phyloP scores from a whole-genome alignment of 441 rosid genomes.

The Hypseocharis bilobata region DNA sequence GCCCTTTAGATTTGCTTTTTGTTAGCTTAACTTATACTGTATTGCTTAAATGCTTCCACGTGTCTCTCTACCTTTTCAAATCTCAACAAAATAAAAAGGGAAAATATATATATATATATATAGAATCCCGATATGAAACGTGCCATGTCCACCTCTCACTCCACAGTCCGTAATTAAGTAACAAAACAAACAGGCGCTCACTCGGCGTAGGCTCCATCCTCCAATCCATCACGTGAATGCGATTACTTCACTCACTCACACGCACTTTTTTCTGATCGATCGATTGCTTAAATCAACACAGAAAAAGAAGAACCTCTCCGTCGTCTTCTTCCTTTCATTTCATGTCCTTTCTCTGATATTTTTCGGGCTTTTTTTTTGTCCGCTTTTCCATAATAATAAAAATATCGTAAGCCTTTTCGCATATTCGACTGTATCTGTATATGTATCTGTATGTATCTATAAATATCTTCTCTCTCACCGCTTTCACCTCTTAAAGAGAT shows the following conservation, averaged over 20 bases:
- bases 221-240: slow-evolving; percentile 8
- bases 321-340: background rate
- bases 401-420: slow-evolving; percentile 8
- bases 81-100: background rate
- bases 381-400: background rate
- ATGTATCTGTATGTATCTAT: too few species aligned
- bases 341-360: background rate
- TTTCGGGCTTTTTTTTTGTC: slow-evolving; percentile 7
- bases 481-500: slow-evolving; percentile 2
- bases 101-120: too few species aligned
- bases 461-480: slow-evolving; percentile 9
- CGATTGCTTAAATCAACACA: background rate
- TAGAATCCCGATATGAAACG: slow-evolving; percentile 1
- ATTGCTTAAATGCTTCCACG: slow-evolving; percentile 16
- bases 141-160: slow-evolving; percentile 10
- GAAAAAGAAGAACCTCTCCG: background rate
- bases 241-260: slow-evolving; percentile 3
- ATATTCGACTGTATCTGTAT: background rate
- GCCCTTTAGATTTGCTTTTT: too few species aligned
- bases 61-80: background rate
- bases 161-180: too few species aligned
- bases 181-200: slow-evolving; percentile 5
- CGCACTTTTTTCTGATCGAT: too few species aligned
- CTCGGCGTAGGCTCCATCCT: background rate
- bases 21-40: background rate